A percentile compares a stretch with the other conserved stretches of the same genome.
These are phyloP conservation scores for Sclerotiophoma versabilis DNA, from an alignment of 2,329 filamentous ascomycete genomes.

Conservation along the genomic window DNA sequence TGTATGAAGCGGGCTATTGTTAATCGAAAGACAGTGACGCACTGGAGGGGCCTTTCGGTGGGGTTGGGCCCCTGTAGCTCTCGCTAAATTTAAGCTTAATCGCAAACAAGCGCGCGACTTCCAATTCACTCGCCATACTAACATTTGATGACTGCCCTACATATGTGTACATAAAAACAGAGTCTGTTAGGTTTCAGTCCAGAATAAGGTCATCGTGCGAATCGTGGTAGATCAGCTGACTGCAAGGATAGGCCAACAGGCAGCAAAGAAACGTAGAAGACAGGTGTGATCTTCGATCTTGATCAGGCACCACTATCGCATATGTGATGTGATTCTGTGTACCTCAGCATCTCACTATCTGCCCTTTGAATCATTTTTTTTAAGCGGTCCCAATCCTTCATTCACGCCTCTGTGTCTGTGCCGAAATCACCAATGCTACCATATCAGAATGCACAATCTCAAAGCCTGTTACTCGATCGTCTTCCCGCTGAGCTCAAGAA, in stretches of 20 bases:
- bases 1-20: not conserved
- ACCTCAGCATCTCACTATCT: not conserved
- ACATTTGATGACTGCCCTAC: not conserved
- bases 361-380: not conserved
- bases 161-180: no score
- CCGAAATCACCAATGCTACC: not conserved
- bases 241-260: not conserved
- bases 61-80: not conserved
- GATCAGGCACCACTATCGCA: conserved; percentile 5
- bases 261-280: not conserved
- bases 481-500: conserved; percentile 19
- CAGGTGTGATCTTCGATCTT: not conserved
- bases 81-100: conserved; percentile 11
- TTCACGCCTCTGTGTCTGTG: not conserved
- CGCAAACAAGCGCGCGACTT: conserved; percentile 10
- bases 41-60: conserved; percentile 18
- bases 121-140: not conserved
- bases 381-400: not conserved
- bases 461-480: conserved; percentile 8
- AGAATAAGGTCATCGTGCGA: not conserved
- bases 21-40: conserved; percentile 22
- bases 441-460: not conserved
- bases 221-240: not conserved
- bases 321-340: not conserved
- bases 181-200: no score